Conservation (phyloP, 2,329 filamentous ascomycete species). For the Pseudofabraea citricarpa region DNA sequence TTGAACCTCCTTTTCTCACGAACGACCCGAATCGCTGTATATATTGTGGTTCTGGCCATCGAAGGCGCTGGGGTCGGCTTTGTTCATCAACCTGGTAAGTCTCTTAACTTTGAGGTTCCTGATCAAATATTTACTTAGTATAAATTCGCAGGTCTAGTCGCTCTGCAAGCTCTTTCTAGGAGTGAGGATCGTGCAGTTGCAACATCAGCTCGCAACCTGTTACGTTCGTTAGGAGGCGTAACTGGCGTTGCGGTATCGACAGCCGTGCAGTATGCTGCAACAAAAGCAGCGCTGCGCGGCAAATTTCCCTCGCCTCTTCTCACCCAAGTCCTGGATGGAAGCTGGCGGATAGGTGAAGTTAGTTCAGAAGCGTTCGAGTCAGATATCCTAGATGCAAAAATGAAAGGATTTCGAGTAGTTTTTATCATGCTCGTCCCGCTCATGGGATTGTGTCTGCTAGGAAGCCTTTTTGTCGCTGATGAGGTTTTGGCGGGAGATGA, state of each 20-base stretch:
- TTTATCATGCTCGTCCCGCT: slow-evolving; percentile 20
- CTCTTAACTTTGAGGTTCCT: no score
- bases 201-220: slow-evolving; percentile 20
- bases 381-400: slow-evolving; percentile 15
- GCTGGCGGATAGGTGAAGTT: slow-evolving; percentile 11
- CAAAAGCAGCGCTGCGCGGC: slow-evolving; percentile 1
- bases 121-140: no score
- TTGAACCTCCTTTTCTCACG: slow-evolving; percentile 22
- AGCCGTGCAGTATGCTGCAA: slow-evolving; percentile 10
- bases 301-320: slow-evolving; percentile 9
- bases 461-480: slow-evolving; percentile 11
- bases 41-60: slow-evolving; percentile 18
- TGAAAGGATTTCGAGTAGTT: slow-evolving; percentile 16
- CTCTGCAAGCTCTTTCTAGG: slow-evolving; percentile 19
- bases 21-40: slow-evolving; percentile 14
- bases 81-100: slow-evolving; percentile 20
- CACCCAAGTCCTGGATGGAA: slow-evolving; percentile 14
- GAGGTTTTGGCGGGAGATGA: not conserved
- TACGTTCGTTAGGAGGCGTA: slow-evolving; percentile 19
- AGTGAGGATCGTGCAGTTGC: slow-evolving; percentile 20
- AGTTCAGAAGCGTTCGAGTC: slow-evolving; percentile 10
- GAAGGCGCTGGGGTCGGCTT: slow-evolving; percentile 24
- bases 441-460: slow-evolving; percentile 13
- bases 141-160: slow-evolving; percentile 23
- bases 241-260: slow-evolving; percentile 18